Evolutionary conservation across 148 eudicot species (phyloP), one percentile per base, ranked within the genome.

Genomic region (Amaranthus cruentus): DNA sequence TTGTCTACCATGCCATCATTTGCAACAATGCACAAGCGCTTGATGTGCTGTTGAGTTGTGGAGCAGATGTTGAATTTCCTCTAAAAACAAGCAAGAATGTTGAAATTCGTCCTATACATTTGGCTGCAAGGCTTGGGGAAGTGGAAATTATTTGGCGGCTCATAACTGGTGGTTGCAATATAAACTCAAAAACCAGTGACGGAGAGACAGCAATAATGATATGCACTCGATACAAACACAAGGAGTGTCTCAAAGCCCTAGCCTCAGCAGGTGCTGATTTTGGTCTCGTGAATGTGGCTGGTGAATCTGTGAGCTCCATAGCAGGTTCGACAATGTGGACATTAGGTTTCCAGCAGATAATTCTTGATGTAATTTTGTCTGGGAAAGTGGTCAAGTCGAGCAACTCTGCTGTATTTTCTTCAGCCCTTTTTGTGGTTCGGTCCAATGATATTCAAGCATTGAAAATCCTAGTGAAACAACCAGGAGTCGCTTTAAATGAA

Each of bases 141-240:
- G 71, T 62, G 55, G 66, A 74, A 66, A 72, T 85, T 60, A 69
- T 89, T 28, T 74, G 69, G 69, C 81, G 75, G 42, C 54, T 89
- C 38, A 82, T 89, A 73, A 68, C 68, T 38, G 76, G 80, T n/a
- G 81, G 88, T n/a, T 85, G 92, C 67, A 73, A 85, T 50, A 55
- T 86, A 38, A 75, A 89, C 75, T 75, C 93, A 1, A 72, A 57
- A 72, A 85, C 83, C 6, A 83, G 76, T 74, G 63, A 75, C 15
- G 87, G 87, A 3, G 87, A 87, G 64, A 89, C 87, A 9, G 88
- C 90, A 0, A 73, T 85, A 5, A 89, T 89, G 88, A 87, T 87
- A 12, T 87, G 85, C 71, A 80, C 81, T 46, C 71, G 81, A 61
- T 72, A 85, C 78, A 89, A 87, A 73, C 82, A 78, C 13, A 84